Conservation (phyloP, 768 basidiomycete species). For the Mycena olivaceomarginata region DNA sequence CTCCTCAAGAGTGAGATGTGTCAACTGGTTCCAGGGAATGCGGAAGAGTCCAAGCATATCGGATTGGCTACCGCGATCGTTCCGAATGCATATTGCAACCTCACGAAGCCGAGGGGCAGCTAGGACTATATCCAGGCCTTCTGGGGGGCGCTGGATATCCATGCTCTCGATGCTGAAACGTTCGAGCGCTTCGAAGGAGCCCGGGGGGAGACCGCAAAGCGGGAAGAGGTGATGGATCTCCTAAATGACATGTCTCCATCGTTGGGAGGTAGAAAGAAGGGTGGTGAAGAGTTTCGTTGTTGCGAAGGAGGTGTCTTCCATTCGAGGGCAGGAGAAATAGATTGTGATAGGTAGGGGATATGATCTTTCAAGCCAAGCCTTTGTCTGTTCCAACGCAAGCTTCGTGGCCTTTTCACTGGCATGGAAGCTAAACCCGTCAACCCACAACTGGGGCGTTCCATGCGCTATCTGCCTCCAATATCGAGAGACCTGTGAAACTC, state of each 20-base stretch:
- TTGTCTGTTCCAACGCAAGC: background rate
- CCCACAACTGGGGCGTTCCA: background rate
- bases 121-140: background rate
- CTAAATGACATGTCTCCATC: constrained; percentile 2
- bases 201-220: background rate
- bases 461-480: background rate
- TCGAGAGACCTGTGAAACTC: background rate
- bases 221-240: background rate
- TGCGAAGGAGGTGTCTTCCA: background rate
- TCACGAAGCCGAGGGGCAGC: background rate
- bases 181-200: background rate
- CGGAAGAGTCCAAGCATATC: background rate
- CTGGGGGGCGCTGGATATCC: background rate
- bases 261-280: background rate
- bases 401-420: background rate
- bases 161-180: background rate
- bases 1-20: background rate
- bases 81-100: background rate
- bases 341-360: background rate
- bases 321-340: background rate
- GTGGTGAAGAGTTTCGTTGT: background rate
- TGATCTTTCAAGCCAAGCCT: background rate
- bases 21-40: constrained; percentile 1
- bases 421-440: background rate
- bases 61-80: background rate